A percentile compares a stretch with the other conserved stretches of the same genome.
Evolutionary conservation across 495 filamentous ascomycete species (phyloP).

Genomic region (Rhypophila decipiens): DNA sequence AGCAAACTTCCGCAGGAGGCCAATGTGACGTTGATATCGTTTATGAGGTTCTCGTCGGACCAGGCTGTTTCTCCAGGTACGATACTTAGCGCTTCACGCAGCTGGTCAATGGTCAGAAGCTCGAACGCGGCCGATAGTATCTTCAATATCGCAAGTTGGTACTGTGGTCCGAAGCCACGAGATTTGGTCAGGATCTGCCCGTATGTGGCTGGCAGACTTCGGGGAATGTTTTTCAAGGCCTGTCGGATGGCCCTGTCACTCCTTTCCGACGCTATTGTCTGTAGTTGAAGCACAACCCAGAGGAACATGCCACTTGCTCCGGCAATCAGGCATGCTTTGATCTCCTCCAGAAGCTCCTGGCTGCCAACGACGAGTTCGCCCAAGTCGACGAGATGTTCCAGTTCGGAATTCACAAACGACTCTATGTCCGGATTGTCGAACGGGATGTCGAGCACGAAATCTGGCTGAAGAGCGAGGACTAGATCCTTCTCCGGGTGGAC

Average conservation of each 20-base stretch:
- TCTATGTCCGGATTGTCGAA: slow-evolving; percentile 36
- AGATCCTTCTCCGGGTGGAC: slow-evolving; percentile 5
- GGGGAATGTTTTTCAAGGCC: neutral
- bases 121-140: neutral
- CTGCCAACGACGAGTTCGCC: neutral
- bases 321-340: neutral
- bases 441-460: slow-evolving; percentile 15
- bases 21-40: neutral
- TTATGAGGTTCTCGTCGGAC: neutral
- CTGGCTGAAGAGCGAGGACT: slow-evolving; percentile 6
- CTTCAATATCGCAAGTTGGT: neutral
- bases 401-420: slow-evolving; percentile 28
- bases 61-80: neutral
- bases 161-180: neutral
- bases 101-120: neutral
- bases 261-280: neutral
- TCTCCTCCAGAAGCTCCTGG: neutral
- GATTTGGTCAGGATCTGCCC: neutral
- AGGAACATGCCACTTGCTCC: neutral
- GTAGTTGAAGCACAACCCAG: neutral
- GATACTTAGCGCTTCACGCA: neutral
- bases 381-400: slow-evolving; percentile 4
- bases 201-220: neutral
- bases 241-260: neutral
- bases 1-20: neutral